These are phyloP conservation scores for Rhododendron mucronatum DNA, from an alignment of 148 eudicot genomes.

Conservation along the genomic window DNA sequence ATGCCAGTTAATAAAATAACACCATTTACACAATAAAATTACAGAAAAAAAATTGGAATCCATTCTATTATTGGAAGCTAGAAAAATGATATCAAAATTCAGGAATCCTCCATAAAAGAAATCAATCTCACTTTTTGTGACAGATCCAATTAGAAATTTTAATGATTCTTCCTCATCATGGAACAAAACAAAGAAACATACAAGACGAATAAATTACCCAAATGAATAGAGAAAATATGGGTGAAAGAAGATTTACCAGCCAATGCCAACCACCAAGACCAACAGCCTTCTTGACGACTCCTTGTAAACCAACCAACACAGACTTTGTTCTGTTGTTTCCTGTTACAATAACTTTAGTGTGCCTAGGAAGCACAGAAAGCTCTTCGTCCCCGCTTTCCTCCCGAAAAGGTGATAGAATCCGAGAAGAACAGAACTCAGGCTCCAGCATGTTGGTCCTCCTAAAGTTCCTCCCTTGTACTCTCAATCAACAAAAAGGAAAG, in stretches of 20 bases:
- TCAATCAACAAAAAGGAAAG: not conserved
- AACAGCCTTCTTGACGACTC: conserved; percentile 97
- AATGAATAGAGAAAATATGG: conserved; percentile 5
- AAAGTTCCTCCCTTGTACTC: not conserved
- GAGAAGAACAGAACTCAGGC: conserved; percentile 53
- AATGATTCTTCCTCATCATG: not conserved
- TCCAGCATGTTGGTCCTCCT: conserved; percentile 43
- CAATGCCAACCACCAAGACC: conserved; percentile 99
- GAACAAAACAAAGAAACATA: not conserved
- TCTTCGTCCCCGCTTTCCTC: conserved; percentile 97
- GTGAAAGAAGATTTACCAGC: conserved; percentile 58
- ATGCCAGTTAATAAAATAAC: not conserved
- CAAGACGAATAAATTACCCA: too few relatives aligned
- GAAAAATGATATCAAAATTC: not conserved
- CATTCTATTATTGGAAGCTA: not conserved
- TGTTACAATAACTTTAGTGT: conserved; percentile 91
- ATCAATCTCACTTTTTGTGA: not conserved
- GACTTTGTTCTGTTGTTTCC: conserved; percentile 96
- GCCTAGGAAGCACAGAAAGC: conserved; percentile 83
- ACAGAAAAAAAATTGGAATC: not conserved
- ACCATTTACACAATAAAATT: not conserved
- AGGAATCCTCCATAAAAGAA: not conserved
- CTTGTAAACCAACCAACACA: conserved; percentile 93
- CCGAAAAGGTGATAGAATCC: conserved; percentile 63
- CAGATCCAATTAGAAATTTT: not conserved